Evolutionary conservation across 345 rosid species (phyloP), one percentile per base, ranked within the genome.

Genomic region (Euclidium syriacum): DNA sequence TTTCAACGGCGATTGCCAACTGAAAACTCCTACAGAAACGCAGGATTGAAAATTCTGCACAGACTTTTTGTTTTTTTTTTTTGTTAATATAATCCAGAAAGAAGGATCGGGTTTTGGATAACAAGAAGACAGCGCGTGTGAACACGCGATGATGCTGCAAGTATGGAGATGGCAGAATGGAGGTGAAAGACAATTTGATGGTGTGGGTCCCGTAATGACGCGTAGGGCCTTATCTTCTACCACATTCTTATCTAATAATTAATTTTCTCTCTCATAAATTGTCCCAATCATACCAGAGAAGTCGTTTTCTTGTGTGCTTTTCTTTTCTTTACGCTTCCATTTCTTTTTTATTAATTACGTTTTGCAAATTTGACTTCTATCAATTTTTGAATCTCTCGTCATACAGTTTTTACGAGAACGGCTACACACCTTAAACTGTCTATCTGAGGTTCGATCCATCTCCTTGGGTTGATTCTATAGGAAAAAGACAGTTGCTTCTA

Each of bases 161-260:
- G 59, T 67, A 20, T 1, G 30, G 34, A 27, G 24, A 26, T 14
- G 15, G 15, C 1, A 10, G 42, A 10, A 35, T 17, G 57, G 66
- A 47, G 38, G 34, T 22, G 6, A 50, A 29, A 15, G 51, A 40
- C 17, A 63, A 51, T 10, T 16, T 36, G 47, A 27, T 50, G 61
- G 18, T 10, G 39, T 54, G 62, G 71, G 71, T 19, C 55, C 64
- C 50, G 4, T 11, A 1, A 24, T 55, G 56, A 66, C 71, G 71
- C 27, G 64, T 57, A 48, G 40, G 56, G 48, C 30, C 57, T 66
- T 57, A 57, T 57, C 72, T 67, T 68, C 60, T 57, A 38, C 58
- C 32, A 38, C 58, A 36, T 56, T 57, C 57, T 67, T 67, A 26
- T 67, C 58, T 44, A n/a, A 55, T 11, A 2, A 1, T 7, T n/a